These are phyloP conservation scores for Chloranthus sessilifolius DNA, from an alignment of 164 flowering plant species.

Conservation along the genomic window DNA sequence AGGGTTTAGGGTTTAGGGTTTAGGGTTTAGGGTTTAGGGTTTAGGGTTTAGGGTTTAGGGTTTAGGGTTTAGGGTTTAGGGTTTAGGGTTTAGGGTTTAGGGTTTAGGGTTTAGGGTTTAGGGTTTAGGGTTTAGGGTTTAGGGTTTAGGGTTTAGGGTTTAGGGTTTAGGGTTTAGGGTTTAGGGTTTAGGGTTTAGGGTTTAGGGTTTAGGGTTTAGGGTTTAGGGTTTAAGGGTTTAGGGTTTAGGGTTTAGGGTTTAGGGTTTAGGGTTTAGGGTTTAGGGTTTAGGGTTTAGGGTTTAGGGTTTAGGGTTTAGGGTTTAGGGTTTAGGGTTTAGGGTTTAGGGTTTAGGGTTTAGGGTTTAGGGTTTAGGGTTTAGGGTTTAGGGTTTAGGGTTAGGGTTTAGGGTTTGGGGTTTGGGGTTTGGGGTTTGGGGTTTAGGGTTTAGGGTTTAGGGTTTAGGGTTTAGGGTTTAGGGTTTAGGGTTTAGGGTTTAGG, in stretches of 20 bases:
- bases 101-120: slow-evolving; percentile 14
- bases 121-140: slow-evolving; percentile 16
- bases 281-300: slow-evolving; percentile 28
- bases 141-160: slow-evolving; percentile 19
- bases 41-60: slow-evolving; percentile 17
- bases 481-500: slow-evolving; percentile 21
- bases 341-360: slow-evolving; percentile 20
- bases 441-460: slow-evolving; percentile 20
- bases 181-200: slow-evolving; percentile 15
- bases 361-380: neutral
- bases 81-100: slow-evolving; percentile 14
- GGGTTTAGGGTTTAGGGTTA: slow-evolving; percentile 17
- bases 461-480: slow-evolving; percentile 20
- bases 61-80: slow-evolving; percentile 16
- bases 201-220: slow-evolving; percentile 17
- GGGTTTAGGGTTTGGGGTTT: slow-evolving; percentile 22
- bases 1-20: too few relatives aligned
- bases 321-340: slow-evolving; percentile 25
- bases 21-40: slow-evolving; percentile 5
- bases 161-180: slow-evolving; percentile 17
- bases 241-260: slow-evolving; percentile 22
- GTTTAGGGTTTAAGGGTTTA: slow-evolving; percentile 21
- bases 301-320: slow-evolving; percentile 23
- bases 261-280: slow-evolving; percentile 20
- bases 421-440: slow-evolving; percentile 21